Base-by-base conservation (phyloP, 352 stramenopile genomes). In the Plasmopara viticola region DNA sequence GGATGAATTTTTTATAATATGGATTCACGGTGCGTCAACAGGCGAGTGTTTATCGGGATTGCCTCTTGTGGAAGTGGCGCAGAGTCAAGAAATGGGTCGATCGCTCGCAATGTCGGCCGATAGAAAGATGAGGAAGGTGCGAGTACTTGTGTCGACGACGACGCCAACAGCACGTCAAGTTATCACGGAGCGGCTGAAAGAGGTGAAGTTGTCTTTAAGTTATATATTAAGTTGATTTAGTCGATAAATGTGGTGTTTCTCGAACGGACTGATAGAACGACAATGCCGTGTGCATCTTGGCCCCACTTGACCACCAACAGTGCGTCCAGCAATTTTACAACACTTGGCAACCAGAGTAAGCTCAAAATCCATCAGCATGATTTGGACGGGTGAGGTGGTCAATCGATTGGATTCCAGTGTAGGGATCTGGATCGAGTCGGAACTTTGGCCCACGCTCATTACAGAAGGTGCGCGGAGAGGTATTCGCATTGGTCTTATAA, bases 371-470 rank as follows among this genome's bases (percentile, higher is more conserved):
- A 25, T 25, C 20, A 25, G 20, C 20, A 25, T 25, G 3, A 25
- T 25, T 3, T 25, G 3, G 3, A 25, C 20, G 20, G 20, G 20
- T 25, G 20, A 25, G 20, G 20, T 53, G 12, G 28, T 55, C 35
- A 31, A 34, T 47, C 20, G 9, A 43, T n/a, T 18, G 30, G 7
- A 13, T 20, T 43, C 20, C 10, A 87, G 81, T 48, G 76, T 66
- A 29, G 81, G 78, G 8, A 58, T 91, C 18, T 91, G 76, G 78
- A 69, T 89, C 46, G 81, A 91, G 60, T 91, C 81, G 17, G 81
- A 91, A 58, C 59, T 91, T n/a, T 91, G 81, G 81, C 81, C 78
- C 5, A 87, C 72, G 18, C 53, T 91, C 20, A 78, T 91, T 14
- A 52, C 56, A 10, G 77, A 87, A 62, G 74, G 74, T 9, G 25